Base-by-base conservation (phyloP, 2,329 filamentous ascomycete species). In the Coleophoma crateriformis region DNA sequence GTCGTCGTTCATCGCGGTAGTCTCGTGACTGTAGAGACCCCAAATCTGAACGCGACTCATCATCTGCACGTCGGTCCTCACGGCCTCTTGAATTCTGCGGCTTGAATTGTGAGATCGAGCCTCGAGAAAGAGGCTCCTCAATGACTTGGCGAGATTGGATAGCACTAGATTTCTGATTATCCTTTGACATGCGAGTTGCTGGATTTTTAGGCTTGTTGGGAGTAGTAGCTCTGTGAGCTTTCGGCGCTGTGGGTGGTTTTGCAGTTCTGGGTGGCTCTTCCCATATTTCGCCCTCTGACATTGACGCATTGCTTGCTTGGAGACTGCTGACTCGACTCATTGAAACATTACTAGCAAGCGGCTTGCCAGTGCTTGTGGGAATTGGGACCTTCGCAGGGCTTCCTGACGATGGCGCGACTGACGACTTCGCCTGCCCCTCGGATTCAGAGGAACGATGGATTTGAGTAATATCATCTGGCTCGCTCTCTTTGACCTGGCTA, bases 271-370 rank as follows among this genome's bases (percentile, higher is more conserved):
- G 49, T 34, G 50, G 38, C 35, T 64, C 61, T 56, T 66, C 64
- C 38, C 62, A 22, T 50, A 66, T 64, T 49, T 66, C 64, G n/a
- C 64, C 63, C 27, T 64, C 61, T 13, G 61, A 62, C 12, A 48
- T 49, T 51, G 55, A 61, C 34, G 50, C 56, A 52, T 56, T 54
- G 42, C 54, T 61, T 13, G 45, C 39, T 53, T 52, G 55, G 41
- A 49, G 53, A 19, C 44, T 53, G 34, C 40, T 47, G 37, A 40
- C 32, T 35, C 38, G 41, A 32, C 57, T 40, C 22, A 47, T 50
- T 35, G 47, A 54, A 41, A 17, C 51, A 47, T 47, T 58, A 46
- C 47, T 48, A 14, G 12, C 22, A 46, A 41, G 33, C 47, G 51
- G 40, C 35, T 58, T 55, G 12, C 27, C 12, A 7, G 20, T 27